Base-by-base conservation (phyloP, 2,329 filamentous ascomycete genomes). In the Xylaria sp. region DNA sequence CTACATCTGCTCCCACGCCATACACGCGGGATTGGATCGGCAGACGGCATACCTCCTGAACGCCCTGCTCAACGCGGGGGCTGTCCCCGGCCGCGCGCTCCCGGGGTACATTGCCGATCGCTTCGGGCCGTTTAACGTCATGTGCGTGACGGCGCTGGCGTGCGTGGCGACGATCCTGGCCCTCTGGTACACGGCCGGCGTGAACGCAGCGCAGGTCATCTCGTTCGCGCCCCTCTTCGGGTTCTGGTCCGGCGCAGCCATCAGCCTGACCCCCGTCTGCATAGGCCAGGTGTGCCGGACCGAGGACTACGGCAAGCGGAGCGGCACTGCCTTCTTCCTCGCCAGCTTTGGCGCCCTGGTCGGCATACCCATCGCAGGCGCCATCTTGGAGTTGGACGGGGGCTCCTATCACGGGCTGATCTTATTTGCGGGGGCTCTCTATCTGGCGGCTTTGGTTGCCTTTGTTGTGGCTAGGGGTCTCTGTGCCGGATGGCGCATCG, bases 91-190 rank as follows among this genome's bases (percentile, higher is more conserved):
- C 39, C 67, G 67, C 30, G 67, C 67, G 14, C 63, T 66, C 1
- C 67, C 67, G 4, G 67, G 67, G 3, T 69, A 69, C n/a, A 69
- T 69, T 3, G 67, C 67, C 19, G 67, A 66, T 48, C 67, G 67
- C 24, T 69, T 67, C 24, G 67, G 67, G 12, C 50, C 67, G 14
- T 69, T 69, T 4, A 67, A 69, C 27, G 61, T 61, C 11, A 64
- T 67, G 67, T 67, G 59, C n/a, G 47, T 24, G 6, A 67, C 64
- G 2, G 59, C 67, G 32, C 17, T 58, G 1, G 67, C 50, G 8
- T 67, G 64, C 24, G 64, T 67, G 27, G 67, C 61, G 4, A 69
- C 64, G 1, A 57, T 69, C 19, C 27, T 67, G 14, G 60, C 59
- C 17, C 64, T 67, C 6, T 69, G 67, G 67, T 69, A 63, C 21